phyloP scores from a whole-genome alignment of 2,329 filamentous ascomycete species.

The Botryotinia narcissicola region DNA sequence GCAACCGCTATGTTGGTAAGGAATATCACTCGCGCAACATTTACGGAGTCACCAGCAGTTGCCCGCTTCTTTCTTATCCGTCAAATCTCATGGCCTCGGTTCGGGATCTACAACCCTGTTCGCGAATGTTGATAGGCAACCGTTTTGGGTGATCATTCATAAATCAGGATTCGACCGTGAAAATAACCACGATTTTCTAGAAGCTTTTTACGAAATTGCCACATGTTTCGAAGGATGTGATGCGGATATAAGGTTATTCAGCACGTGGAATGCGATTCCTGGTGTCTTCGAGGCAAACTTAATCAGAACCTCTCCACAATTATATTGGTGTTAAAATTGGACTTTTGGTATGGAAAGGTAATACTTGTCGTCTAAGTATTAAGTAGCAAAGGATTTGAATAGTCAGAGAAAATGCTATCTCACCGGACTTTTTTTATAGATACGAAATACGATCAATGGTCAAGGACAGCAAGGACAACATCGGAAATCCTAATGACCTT shows the following conservation, averaged over 20 bases:
- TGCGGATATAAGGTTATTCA: not conserved
- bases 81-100: not conserved
- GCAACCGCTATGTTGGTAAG: not conserved
- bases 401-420: not conserved
- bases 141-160: not conserved
- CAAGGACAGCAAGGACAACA: not conserved
- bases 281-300: not conserved
- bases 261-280: not conserved
- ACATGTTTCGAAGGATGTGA: not conserved
- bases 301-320: not conserved
- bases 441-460: not conserved
- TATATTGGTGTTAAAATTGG: not conserved
- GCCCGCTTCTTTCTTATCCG: not conserved
- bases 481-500: not conserved
- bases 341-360: not conserved
- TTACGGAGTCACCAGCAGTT: not conserved
- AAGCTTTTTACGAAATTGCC: not conserved
- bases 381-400: not conserved
- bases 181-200: not conserved
- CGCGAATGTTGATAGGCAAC: slow-evolving; percentile 1
- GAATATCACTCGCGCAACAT: not conserved
- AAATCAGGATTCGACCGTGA: not conserved
- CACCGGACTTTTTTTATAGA: too few species aligned
- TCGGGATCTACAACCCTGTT: not conserved
- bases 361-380: not conserved